Evolutionary conservation across 768 basidiomycete species (phyloP).

Genomic region (Suillus discolor): DNA sequence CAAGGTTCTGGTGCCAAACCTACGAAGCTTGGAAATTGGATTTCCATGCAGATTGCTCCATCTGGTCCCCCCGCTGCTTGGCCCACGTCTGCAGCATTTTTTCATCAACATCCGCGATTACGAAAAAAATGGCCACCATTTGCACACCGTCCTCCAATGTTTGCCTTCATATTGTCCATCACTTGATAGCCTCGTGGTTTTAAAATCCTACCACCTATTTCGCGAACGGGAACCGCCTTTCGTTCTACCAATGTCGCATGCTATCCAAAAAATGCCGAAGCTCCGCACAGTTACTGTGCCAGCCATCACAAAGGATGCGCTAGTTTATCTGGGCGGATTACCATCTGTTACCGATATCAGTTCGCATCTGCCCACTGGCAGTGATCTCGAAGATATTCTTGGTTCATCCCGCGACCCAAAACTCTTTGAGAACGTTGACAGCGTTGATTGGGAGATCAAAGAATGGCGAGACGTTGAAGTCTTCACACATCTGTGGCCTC

Average conservation of each 20-base stretch:
- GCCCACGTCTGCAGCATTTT: background rate
- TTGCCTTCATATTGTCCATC: background rate
- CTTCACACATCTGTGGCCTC: background rate
- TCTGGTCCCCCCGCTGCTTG: background rate
- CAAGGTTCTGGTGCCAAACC: background rate
- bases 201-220: too few species aligned
- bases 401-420: background rate
- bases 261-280: background rate
- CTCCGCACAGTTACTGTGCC: background rate
- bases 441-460: background rate
- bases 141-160: background rate
- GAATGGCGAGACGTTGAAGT: background rate
- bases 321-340: background rate
- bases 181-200: background rate
- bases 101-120: background rate
- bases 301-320: background rate
- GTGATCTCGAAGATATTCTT: background rate
- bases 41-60: background rate
- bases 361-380: background rate
- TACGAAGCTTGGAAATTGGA: background rate
- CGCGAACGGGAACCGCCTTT: background rate
- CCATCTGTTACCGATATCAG: background rate
- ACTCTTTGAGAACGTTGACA: background rate
- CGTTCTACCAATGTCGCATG: background rate
- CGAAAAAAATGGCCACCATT: background rate